Percentiles rank a stretch among this genome's conserved stretches.
phyloP scores from a whole-genome alignment of 805 yeast genomes.

The Yarrowia osloensis region DNA sequence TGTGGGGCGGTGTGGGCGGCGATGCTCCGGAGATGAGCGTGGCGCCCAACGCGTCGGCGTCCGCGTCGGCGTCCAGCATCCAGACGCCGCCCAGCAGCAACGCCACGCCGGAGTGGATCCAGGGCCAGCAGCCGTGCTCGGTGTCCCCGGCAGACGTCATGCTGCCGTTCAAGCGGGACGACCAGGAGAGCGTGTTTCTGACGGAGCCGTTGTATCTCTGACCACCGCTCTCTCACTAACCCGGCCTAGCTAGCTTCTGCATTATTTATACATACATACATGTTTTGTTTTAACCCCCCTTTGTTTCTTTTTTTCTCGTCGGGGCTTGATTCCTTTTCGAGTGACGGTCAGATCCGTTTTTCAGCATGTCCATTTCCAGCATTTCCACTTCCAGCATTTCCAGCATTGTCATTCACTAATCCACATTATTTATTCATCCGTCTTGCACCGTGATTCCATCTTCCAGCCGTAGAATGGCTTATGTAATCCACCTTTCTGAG shows the following conservation, averaged over 20 bases:
- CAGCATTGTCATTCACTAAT: too few relatives aligned
- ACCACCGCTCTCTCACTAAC: background rate
- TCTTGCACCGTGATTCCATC: too few relatives aligned
- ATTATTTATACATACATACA: slow-evolving; percentile 10
- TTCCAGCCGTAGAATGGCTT: too few relatives aligned
- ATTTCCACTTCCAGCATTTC: too few relatives aligned
- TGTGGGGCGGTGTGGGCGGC: slow-evolving; percentile 1
- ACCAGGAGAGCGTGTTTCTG: slow-evolving; percentile 15
- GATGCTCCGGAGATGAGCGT: slow-evolving; percentile 8
- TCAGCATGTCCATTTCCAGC: too few relatives aligned
- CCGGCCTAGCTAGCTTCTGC: background rate
- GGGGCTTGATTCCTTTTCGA: too few relatives aligned
- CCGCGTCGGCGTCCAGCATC: slow-evolving; percentile 8
- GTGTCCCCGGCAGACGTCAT: slow-evolving; percentile 29
- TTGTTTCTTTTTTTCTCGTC: background rate
- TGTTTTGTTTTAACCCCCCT: background rate
- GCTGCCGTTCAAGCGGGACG: slow-evolving; percentile 22
- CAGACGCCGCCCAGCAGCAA: slow-evolving; percentile 21
- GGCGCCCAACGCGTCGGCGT: background rate
- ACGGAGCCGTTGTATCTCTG: slow-evolving; percentile 19
- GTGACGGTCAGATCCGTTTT: too few relatives aligned
- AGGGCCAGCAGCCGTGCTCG: slow-evolving; percentile 21
- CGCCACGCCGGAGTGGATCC: slow-evolving; percentile 14
- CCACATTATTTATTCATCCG: too few relatives aligned
- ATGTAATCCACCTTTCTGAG: too few relatives aligned